Conservation (phyloP, 139 green algal species). For the Micromonas pusilla region DNA sequence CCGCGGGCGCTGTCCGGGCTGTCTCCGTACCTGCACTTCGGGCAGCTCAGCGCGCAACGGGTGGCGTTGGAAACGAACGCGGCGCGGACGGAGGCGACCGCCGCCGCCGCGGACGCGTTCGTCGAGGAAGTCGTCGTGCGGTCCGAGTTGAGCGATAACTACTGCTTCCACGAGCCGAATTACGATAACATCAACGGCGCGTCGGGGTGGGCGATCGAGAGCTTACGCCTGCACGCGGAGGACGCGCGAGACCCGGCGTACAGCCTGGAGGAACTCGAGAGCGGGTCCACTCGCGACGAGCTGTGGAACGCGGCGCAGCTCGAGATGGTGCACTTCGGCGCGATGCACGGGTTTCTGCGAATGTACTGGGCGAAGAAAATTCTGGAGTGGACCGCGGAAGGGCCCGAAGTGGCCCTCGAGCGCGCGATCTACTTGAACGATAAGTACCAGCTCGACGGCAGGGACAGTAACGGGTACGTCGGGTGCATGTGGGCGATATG, state of each 20-base stretch:
- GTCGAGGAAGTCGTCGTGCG: conserved; percentile 90
- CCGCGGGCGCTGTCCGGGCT: conserved; percentile 62
- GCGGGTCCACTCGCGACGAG: conserved; percentile 80
- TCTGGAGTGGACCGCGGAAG: conserved; percentile 76
- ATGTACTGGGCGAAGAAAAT: conserved; percentile 99
- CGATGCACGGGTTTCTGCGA: conserved; percentile 97
- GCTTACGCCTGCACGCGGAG: conserved; percentile 56
- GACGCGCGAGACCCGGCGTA: conserved; percentile 46
- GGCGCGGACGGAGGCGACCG: no score
- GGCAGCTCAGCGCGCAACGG: conserved; percentile 68
- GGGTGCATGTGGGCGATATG: conserved; percentile 90
- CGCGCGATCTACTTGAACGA: conserved; percentile 84
- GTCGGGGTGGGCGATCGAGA: conserved; percentile 70
- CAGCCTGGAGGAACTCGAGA: conserved; percentile 71
- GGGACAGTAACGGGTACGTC: conserved; percentile 54
- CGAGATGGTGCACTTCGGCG: conserved; percentile 82
- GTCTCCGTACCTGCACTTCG: conserved; percentile 88
- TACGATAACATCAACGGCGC: conserved; percentile 78
- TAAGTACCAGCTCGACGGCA: conserved; percentile 52
- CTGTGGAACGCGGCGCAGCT: conserved; percentile 61
- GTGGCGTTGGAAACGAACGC: conserved; percentile 74
- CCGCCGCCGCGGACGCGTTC: conserved; percentile 76
- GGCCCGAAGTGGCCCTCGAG: conserved; percentile 71
- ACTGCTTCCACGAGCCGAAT: conserved; percentile 57
- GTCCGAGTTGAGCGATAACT: conserved; percentile 92